phyloP scores from a whole-genome alignment of 208 protist genomes.

The Trypanosoma boissoni region DNA sequence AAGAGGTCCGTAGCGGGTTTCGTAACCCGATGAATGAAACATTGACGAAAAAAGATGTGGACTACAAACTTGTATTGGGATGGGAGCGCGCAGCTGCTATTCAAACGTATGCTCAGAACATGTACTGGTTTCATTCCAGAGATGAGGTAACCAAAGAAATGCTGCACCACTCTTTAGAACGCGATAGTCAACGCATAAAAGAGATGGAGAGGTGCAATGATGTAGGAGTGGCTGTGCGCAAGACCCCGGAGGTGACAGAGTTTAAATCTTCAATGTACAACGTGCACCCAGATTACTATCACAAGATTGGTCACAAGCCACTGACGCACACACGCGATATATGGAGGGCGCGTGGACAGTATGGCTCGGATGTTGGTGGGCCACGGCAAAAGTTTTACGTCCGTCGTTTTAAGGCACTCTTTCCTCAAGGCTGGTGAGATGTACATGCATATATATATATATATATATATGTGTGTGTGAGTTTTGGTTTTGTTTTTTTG shows the following conservation, averaged over 20 bases:
- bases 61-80: conserved; percentile 77
- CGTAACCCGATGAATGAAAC: conserved; percentile 51
- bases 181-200: conserved; percentile 46
- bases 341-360: conserved; percentile 83
- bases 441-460: too few relatives aligned
- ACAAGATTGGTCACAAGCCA: conserved; percentile 68
- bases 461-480: too few relatives aligned
- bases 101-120: conserved; percentile 81
- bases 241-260: conserved; percentile 77
- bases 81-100: conserved; percentile 76
- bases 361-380: conserved; percentile 81
- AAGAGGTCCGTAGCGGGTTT: conserved; percentile 75
- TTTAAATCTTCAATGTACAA: conserved; percentile 87
- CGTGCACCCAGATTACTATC: conserved; percentile 84
- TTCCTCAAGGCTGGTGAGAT: conserved; percentile 83
- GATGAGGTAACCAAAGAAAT: conserved; percentile 87
- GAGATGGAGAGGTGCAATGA: conserved; percentile 56
- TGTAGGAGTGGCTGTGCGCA: conserved; percentile 43
- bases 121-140: conserved; percentile 90
- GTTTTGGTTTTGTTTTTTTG: too few relatives aligned
- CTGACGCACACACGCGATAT: conserved; percentile 75
- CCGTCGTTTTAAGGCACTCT: conserved; percentile 84
- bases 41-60: conserved; percentile 61
- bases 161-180: conserved; percentile 71
- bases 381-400: conserved; percentile 89